phyloP scores from a whole-genome alignment of 257 asterid species.

The Solanum appendiculatum region DNA sequence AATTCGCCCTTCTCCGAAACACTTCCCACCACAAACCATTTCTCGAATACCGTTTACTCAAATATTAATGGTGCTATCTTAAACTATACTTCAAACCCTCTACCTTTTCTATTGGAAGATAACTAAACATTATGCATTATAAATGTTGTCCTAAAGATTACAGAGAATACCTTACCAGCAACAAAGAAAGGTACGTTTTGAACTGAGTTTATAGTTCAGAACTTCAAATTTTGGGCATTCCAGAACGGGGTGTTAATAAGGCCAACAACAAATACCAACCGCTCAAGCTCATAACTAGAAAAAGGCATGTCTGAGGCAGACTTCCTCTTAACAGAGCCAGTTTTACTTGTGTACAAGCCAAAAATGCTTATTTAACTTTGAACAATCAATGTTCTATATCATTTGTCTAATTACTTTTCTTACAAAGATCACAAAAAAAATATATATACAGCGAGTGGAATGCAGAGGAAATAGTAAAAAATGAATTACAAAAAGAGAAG shows the following conservation, averaged over 20 bases:
- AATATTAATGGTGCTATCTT: no score
- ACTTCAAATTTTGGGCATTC: neutral
- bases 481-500: neutral
- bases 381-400: slow-evolving; percentile 2
- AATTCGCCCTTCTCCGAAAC: neutral
- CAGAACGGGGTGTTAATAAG: neutral
- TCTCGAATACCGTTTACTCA: no score
- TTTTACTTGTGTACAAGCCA: neutral
- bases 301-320: neutral
- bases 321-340: neutral
- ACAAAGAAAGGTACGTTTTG: neutral
- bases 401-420: neutral
- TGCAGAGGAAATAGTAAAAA: neutral
- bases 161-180: neutral
- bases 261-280: neutral
- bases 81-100: no score
- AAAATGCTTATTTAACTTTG: neutral
- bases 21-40: no score
- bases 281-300: neutral
- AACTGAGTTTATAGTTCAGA: neutral
- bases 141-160: neutral
- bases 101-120: no score
- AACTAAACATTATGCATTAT: neutral
- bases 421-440: slow-evolving; percentile 3
- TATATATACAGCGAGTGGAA: neutral